Conservation (phyloP, 257 asterid species). For the Plectranthus barbatus region DNA sequence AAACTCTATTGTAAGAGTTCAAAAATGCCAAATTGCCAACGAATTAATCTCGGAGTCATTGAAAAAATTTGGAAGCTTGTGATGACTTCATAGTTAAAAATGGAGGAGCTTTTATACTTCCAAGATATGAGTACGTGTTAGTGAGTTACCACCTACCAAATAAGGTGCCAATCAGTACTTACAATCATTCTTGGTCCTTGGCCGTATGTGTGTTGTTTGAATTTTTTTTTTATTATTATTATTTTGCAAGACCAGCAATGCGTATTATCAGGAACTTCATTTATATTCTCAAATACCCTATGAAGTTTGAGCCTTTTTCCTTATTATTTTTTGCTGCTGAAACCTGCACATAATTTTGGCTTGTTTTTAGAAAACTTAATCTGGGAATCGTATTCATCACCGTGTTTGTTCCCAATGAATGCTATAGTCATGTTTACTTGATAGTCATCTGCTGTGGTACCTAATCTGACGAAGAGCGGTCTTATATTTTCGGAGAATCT, state of each 20-base stretch:
- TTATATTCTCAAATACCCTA: background rate
- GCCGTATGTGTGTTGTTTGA: background rate
- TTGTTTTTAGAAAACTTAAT: background rate
- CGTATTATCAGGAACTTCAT: background rate
- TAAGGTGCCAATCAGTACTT: background rate
- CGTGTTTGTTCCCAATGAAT: slow-evolving; percentile 6
- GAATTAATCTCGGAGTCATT: background rate
- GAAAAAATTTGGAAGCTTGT: background rate
- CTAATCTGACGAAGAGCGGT: background rate
- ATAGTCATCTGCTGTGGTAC: background rate
- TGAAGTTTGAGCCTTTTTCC: background rate
- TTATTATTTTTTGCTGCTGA: background rate
- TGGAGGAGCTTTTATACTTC: background rate
- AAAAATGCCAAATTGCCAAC: background rate
- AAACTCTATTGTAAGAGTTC: background rate
- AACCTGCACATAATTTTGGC: too few species aligned
- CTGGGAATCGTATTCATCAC: background rate
- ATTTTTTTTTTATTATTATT: background rate
- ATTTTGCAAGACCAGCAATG: background rate
- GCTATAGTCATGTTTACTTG: background rate
- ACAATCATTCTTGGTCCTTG: too few species aligned
- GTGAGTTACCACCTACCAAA: too few species aligned
- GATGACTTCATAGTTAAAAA: background rate
- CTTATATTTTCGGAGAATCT: background rate
- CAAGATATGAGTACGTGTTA: background rate